Conservation (phyloP, 2,329 filamentous ascomycete species). For the Trichoderma lentiforme region DNA sequence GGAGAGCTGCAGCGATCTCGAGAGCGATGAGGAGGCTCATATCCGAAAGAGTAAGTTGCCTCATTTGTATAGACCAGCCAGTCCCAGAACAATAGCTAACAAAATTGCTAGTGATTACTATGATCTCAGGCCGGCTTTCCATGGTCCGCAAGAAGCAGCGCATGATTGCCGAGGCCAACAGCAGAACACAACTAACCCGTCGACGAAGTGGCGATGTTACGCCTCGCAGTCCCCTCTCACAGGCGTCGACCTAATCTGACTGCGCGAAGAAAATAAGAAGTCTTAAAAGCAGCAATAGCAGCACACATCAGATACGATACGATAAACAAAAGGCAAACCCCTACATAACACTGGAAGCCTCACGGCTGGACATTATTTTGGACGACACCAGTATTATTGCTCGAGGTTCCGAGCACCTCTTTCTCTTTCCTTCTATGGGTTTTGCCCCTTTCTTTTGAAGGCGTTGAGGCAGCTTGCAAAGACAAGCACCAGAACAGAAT, state of each 20-base stretch:
- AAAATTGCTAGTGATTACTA: conserved; percentile 52
- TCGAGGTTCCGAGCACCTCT: neutral
- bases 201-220: conserved; percentile 56
- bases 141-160: conserved; percentile 59
- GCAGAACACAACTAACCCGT: conserved; percentile 43
- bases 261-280: neutral
- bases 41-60: conserved; percentile 65
- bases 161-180: conserved; percentile 57
- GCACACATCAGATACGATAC: neutral
- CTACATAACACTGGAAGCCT: conserved; percentile 18
- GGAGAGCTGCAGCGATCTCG: conserved; percentile 47
- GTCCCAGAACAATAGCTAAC: neutral
- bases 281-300: neutral
- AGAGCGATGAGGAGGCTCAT: conserved; percentile 68
- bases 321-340: conserved; percentile 12
- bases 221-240: conserved; percentile 51
- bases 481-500: conserved; percentile 11
- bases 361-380: conserved; percentile 19
- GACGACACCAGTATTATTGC: conserved; percentile 9
- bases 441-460: neutral
- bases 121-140: conserved; percentile 56
- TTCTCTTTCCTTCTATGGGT: neutral
- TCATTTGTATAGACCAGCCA: neutral
- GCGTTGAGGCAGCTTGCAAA: conserved; percentile 7
- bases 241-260: conserved; percentile 36